Evolutionary conservation across 129 eudicot species (phyloP).

Genomic region (Ambrosia trifida): DNA sequence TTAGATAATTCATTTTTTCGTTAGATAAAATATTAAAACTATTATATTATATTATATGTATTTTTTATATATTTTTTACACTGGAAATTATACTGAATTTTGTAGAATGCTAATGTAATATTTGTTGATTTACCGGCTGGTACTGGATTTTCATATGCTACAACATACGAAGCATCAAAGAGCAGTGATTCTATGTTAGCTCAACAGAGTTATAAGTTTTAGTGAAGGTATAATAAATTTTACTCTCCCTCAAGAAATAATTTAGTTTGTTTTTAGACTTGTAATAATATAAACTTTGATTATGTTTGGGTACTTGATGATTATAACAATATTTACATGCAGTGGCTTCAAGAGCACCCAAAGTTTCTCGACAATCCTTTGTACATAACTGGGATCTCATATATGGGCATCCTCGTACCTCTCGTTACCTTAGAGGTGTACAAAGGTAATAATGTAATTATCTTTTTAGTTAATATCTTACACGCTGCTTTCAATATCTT

Average conservation of each 20-base stretch:
- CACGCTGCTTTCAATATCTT: too few species aligned
- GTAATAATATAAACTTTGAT: neutral
- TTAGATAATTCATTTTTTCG: neutral
- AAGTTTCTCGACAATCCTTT: conserved; percentile 25
- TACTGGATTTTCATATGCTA: conserved; percentile 38
- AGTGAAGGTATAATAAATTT: conserved; percentile 24
- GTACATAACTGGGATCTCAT: neutral
- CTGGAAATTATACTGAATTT: neutral
- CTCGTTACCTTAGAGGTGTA: conserved; percentile 21
- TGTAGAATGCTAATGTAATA: conserved; percentile 38
- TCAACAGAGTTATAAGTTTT: conserved; percentile 27
- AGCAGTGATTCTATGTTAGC: conserved; percentile 33
- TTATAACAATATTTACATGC: neutral
- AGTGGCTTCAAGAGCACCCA: conserved; percentile 34
- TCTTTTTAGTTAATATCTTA: too few species aligned
- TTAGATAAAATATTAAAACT: neutral
- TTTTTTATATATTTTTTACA: neutral
- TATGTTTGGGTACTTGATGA: neutral
- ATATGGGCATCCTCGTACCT: conserved; percentile 26
- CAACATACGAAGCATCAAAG: conserved; percentile 16
- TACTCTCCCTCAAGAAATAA: neutral
- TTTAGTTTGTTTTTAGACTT: too few species aligned
- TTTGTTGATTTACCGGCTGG: conserved; percentile 37
- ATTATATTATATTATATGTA: neutral
- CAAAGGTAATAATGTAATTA: conserved; percentile 16